These are phyloP conservation scores for Tetragonia tetragonoides DNA, from an alignment of 148 eudicot genomes.

Conservation along the genomic window DNA sequence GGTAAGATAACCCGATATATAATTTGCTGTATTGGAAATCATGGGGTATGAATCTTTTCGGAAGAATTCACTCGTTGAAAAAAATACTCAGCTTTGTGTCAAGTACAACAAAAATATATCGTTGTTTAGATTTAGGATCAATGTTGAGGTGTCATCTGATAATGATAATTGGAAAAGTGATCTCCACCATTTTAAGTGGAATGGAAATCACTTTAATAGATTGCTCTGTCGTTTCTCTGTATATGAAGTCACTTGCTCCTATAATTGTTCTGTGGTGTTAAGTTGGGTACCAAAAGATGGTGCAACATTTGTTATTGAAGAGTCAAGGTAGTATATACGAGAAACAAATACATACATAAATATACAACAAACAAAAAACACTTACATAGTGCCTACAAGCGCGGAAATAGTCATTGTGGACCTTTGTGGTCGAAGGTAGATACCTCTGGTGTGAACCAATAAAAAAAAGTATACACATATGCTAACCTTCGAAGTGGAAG, in stretches of 20 bases:
- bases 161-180: slow-evolving; percentile 2
- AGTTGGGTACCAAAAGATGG: neutral
- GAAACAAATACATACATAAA: too few species aligned
- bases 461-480: too few species aligned
- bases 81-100: neutral
- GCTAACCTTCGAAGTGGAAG: too few species aligned
- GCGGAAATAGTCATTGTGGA: too few species aligned
- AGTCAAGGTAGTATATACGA: neutral
- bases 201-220: slow-evolving; percentile 4
- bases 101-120: neutral
- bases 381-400: too few species aligned
- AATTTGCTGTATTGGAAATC: too few species aligned
- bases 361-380: too few species aligned
- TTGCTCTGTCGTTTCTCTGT: slow-evolving; percentile 12
- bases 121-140: neutral
- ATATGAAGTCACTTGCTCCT: neutral
- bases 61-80: neutral
- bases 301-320: neutral
- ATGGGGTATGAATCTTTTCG: too few species aligned
- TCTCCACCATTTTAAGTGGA: slow-evolving; percentile 9
- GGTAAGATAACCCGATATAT: too few species aligned
- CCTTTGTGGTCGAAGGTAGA: too few species aligned
- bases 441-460: too few species aligned
- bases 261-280: neutral
- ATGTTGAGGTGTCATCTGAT: neutral